Base-by-base conservation (phyloP, 805 yeast genomes). In the Saccharomycopsis babjevae region DNA sequence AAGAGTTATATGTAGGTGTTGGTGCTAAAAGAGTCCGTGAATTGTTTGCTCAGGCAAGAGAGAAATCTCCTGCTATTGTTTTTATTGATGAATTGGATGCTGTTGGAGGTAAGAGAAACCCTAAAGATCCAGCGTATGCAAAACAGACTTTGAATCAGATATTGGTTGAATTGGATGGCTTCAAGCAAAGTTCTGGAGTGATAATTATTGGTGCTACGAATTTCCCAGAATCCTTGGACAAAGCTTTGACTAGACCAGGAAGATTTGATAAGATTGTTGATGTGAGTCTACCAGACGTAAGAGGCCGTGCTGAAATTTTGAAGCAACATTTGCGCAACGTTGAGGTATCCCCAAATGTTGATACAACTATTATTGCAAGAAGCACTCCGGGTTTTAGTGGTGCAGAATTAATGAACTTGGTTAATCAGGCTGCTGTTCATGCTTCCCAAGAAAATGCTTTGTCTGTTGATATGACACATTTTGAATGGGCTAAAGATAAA, bases 401-500 rank as follows among this genome's bases (percentile, higher is more conserved):
- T 70, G 99, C 99, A 22, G 98, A 92, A 67, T 77, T 94, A 65
- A 89, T 89, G 85, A 94, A 94, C 72, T 79, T 94, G 65, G 97
- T 94, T 50, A 94, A 94, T 74, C 97, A 94, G 73, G 99, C 99
- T 16, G 99, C 99, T 3, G 91, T 94, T 56, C 87, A 88, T 71
- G 99, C 99, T 0, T 90, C 97, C 34, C 97, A 91, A 70, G 83
- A 86, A 68, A 87, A 89, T 66, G 98, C 98, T 0, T 81, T 90
- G 42, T 81, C 92, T 28, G 99, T 94, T 32, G 89, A 86, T 69
- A 88, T 90, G 96, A 72, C 74, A 55, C 98, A 94, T 73, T 84
- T 94, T 65, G 99, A 94, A 73, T 94, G 99, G 99, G 99, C 99
- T 52, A 94, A 94, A 74, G 99, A 94, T 74, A 94, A 94, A 76